Conservation (phyloP, 176 grass and related monocot genomes). For the Aegilops tauschii region DNA sequence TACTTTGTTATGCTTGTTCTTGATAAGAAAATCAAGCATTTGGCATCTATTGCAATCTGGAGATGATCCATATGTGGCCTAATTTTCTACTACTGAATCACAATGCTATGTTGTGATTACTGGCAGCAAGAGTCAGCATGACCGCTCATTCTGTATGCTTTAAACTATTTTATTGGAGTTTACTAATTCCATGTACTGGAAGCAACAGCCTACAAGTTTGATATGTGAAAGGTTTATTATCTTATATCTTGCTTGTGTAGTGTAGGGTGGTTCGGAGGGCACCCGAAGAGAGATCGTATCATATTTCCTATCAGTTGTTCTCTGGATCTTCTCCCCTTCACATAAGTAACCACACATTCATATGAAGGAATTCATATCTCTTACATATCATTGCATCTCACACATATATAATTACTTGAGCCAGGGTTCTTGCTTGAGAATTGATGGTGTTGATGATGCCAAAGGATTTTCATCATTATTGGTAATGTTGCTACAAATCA, state of each 20-base stretch:
- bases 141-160: neutral
- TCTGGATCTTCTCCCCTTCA: constrained; percentile 57
- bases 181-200: neutral
- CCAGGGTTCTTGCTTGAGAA: too few relatives aligned
- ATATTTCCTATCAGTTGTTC: constrained; percentile 93
- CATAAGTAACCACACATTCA: constrained; percentile 42
- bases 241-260: constrained; percentile 41
- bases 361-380: neutral
- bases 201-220: neutral
- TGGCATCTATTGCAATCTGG: neutral
- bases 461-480: too few relatives aligned
- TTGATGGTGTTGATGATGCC: too few relatives aligned
- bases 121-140: constrained; percentile 22
- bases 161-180: neutral
- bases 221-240: neutral
- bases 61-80: neutral
- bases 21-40: neutral
- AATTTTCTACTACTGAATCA: neutral
- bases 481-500: too few relatives aligned
- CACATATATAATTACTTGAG: too few relatives aligned
- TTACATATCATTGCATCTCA: neutral
- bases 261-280: constrained; percentile 77
- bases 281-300: constrained; percentile 79
- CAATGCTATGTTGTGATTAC: neutral
- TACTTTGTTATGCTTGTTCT: constrained; percentile 48